These are phyloP conservation scores for Kwoniella europaea DNA, from an alignment of 768 basidiomycete species.

Conservation along the genomic window DNA sequence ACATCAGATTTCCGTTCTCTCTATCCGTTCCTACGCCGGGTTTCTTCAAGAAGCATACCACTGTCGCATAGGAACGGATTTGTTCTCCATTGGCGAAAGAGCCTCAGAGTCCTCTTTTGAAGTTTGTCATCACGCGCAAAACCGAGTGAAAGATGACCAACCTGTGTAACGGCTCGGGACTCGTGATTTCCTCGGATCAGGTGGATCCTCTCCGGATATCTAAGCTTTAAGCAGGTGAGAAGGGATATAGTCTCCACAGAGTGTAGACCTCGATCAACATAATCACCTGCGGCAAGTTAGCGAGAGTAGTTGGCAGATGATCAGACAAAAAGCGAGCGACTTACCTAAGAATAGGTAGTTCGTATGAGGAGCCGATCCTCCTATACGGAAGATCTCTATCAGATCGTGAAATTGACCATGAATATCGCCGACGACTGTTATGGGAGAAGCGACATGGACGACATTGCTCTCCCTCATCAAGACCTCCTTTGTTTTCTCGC, in stretches of 20 bases:
- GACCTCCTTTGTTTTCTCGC: constrained; percentile 99
- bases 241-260: constrained; percentile 98
- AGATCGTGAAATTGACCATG: constrained; percentile 99
- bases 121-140: constrained; percentile 43
- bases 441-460: constrained; percentile 92
- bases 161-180: constrained; percentile 95
- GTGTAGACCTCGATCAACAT: constrained; percentile 96
- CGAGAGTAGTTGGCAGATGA: background rate
- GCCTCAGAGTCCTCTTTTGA: constrained; percentile 56
- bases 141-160: constrained; percentile 54
- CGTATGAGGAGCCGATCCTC: constrained; percentile 92
- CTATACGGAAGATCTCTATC: constrained; percentile 98
- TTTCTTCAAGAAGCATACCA: constrained; percentile 50
- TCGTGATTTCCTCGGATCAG: constrained; percentile 98
- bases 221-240: constrained; percentile 91
- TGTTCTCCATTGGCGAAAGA: constrained; percentile 27
- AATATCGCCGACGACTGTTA: constrained; percentile 98
- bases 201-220: constrained; percentile 95
- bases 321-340: constrained; percentile 49
- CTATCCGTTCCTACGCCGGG: constrained; percentile 32
- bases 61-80: constrained; percentile 21
- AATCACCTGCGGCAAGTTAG: constrained; percentile 73
- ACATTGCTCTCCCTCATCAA: constrained; percentile 99
- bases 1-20: constrained; percentile 57
- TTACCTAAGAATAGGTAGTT: constrained; percentile 97